Evolutionary conservation across 2,329 filamentous ascomycete species (phyloP), one percentile per base, ranked within the genome.

Genomic region (Nemania bipapillata): DNA sequence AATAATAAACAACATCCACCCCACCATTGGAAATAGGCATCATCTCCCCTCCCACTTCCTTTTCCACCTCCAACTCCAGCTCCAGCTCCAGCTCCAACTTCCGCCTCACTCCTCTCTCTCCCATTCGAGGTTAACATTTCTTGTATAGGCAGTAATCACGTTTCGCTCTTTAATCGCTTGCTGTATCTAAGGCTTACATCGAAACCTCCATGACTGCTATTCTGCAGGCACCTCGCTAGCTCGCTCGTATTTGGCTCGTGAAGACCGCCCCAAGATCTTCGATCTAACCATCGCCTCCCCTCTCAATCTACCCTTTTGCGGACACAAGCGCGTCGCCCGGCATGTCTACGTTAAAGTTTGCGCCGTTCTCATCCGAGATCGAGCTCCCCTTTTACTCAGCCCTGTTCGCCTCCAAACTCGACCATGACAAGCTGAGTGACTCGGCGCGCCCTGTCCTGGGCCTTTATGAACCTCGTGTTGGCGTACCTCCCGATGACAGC

Each of bases 351-450:
- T 80, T 89, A 59, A 86, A 87, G 83, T 99, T 94, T 81, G 93
- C 93, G 69, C 91, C 95, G 0, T 98, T 97, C 85, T 89, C 91
- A 47, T 97, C 95, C 56, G 93, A 97, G 82, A 94, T 98, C 77
- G 96, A 99, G 79, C 86, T 98, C 50, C 93, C 94, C 52, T 99
- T 99, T 81, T 99, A 97, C 79, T 91, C 92, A 53, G 91, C 93
- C 4, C 88, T 99, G n/a, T 96, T 96, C 68, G 89, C 91, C 5
- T 92, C 91, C 73, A 99, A 99, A 83, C 93, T 99, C 79, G 94
- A 98, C 80, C 91, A 97, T 86, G 96, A 97, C 83, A 97, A 94
- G 82, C 92, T 99, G 59, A 92, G 97, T 83, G 95, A 97, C 80
- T 97, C 94, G 9, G 92, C 94, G 26, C 92, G 95, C 52, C 90